phyloP scores from a whole-genome alignment of 768 basidiomycete species.

The Plicaturopsis crispa region DNA sequence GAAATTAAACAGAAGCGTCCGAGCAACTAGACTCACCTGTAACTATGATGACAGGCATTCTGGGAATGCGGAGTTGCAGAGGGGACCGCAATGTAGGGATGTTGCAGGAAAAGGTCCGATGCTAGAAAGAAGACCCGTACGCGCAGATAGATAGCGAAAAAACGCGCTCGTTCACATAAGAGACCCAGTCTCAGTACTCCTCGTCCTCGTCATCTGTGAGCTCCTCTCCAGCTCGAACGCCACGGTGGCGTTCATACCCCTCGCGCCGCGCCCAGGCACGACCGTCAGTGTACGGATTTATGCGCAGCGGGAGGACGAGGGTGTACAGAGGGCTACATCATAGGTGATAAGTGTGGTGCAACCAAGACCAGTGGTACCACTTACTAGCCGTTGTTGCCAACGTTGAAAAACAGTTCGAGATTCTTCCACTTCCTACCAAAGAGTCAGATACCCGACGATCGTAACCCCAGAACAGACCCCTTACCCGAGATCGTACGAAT shows the following conservation, averaged over 20 bases:
- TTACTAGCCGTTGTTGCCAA: conserved; percentile 76
- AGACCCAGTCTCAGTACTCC: conserved; percentile 17
- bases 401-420: conserved; percentile 79
- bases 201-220: conserved; percentile 81
- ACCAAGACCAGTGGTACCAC: conserved; percentile 54
- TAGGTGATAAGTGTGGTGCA: background rate
- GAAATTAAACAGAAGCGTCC: conserved; percentile 7
- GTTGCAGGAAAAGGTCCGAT: too few relatives aligned
- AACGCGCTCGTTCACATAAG: conserved; percentile 3
- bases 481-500: conserved; percentile 87
- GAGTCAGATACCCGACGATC: background rate
- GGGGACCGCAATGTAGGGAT: too few relatives aligned
- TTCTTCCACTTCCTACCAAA: conserved; percentile 52
- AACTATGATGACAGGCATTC: too few relatives aligned
- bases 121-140: too few relatives aligned
- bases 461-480: background rate
- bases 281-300: conserved; percentile 82
- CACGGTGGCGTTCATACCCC: conserved; percentile 55
- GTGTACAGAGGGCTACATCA: conserved; percentile 60
- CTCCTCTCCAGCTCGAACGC: conserved; percentile 72
- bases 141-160: conserved; percentile 1
- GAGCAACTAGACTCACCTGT: too few relatives aligned
- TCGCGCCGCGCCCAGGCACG: conserved; percentile 66
- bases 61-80: too few relatives aligned
- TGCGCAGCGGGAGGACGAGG: conserved; percentile 74